A percentile compares a stretch with the other conserved stretches of the same genome.
phyloP scores from a whole-genome alignment of 371 early-diverging fungal species.

The Lichtheimia corymbifera region DNA sequence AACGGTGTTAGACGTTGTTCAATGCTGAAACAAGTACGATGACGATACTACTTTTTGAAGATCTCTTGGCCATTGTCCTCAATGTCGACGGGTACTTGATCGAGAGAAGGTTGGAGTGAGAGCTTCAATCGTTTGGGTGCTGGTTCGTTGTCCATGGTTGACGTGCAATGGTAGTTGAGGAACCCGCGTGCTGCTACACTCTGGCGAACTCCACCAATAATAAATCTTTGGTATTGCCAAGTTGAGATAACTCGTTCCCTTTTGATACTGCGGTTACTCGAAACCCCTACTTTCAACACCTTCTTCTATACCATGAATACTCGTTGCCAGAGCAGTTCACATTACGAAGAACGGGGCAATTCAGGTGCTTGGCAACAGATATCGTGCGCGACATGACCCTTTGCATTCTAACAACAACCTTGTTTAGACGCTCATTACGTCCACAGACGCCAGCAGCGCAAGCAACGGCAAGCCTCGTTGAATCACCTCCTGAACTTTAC shows the following conservation, averaged over 20 bases:
- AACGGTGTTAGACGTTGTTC: not conserved
- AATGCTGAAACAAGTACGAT: not conserved
- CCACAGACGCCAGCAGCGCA: constrained; percentile 6
- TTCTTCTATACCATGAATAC: too few relatives aligned
- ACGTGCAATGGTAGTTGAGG: too few relatives aligned
- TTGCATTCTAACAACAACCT: not conserved
- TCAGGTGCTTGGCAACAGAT: not conserved
- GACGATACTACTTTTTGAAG: constrained; percentile 44
- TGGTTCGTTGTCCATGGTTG: constrained; percentile 8
- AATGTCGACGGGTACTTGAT: constrained; percentile 54
- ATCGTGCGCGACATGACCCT: not conserved
- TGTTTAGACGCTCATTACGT: not conserved
- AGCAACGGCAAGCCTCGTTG: constrained; percentile 51
- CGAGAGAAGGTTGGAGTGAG: constrained; percentile 54
- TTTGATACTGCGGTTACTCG: too few relatives aligned
- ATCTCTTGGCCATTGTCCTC: constrained; percentile 59
- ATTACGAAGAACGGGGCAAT: constrained; percentile 1
- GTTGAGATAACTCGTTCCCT: too few relatives aligned
- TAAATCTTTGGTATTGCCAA: too few relatives aligned
- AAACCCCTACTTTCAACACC: too few relatives aligned
- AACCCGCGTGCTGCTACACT: too few relatives aligned
- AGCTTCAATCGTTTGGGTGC: constrained; percentile 51
- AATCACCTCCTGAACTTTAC: constrained; percentile 86
- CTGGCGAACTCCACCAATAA: too few relatives aligned
- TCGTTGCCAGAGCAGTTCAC: too few relatives aligned